Evolutionary conservation across 805 yeast species (phyloP).

Genomic region (Yamadazyma kitorensis): DNA sequence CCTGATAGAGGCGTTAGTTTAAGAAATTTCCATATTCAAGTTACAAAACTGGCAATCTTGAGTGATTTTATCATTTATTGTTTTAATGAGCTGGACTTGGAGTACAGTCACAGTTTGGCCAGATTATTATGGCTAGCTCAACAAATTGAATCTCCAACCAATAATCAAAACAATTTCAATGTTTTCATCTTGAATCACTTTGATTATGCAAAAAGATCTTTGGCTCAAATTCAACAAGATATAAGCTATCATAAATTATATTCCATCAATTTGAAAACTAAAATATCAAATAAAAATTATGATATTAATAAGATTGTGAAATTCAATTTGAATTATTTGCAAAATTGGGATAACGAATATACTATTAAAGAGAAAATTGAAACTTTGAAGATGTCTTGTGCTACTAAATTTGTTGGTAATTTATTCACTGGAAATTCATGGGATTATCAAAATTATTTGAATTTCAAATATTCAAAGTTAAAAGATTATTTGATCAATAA

Average conservation of each 20-base stretch:
- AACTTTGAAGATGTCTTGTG: conserved; percentile 78
- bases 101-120: conserved; percentile 20
- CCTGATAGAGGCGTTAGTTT: conserved; percentile 73
- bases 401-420: conserved; percentile 51
- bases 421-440: conserved; percentile 85
- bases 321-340: conserved; percentile 7
- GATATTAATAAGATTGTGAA: conserved; percentile 12
- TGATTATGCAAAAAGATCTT: not conserved
- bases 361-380: conserved; percentile 76
- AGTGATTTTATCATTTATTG: conserved; percentile 80
- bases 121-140: conserved; percentile 40
- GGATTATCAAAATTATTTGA: conserved; percentile 52
- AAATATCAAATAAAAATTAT: conserved; percentile 7
- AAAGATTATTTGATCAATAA: conserved; percentile 7
- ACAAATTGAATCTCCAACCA: conserved; percentile 15
- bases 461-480: conserved; percentile 12
- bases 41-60: conserved; percentile 69
- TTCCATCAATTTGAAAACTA: conserved; percentile 6
- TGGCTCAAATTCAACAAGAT: not conserved
- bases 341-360: conserved; percentile 64
- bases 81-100: conserved; percentile 29
- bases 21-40: conserved; percentile 84
- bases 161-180: conserved; percentile 7
- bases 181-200: conserved; percentile 12
- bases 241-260: not conserved